Conservation (phyloP, 176 grass and related monocot species). For the Zizania latifolia region DNA sequence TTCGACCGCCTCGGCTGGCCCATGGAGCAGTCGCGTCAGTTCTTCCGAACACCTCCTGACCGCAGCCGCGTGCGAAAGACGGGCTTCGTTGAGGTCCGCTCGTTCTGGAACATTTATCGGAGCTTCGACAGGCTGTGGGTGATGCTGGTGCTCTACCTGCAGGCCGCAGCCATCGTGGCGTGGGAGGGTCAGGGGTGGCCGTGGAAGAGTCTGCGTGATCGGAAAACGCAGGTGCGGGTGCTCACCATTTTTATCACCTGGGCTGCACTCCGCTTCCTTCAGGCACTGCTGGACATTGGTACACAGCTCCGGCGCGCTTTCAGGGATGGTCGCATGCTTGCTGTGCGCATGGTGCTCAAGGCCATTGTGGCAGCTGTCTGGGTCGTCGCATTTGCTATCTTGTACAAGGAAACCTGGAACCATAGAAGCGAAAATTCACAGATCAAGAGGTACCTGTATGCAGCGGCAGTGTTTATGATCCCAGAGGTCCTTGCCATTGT, state of each 20-base stretch:
- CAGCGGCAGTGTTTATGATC: conserved; percentile 52
- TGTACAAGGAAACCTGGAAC: conserved; percentile 51
- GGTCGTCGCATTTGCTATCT: conserved; percentile 55
- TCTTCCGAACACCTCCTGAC: conserved; percentile 59
- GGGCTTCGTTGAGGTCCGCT: conserved; percentile 86
- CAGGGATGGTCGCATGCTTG: conserved; percentile 54
- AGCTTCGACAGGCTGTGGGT: conserved; percentile 95
- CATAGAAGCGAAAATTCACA: conserved; percentile 33
- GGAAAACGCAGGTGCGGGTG: conserved; percentile 31
- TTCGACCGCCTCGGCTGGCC: conserved; percentile 79
- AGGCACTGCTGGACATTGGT: conserved; percentile 72
- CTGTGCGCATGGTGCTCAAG: conserved; percentile 79
- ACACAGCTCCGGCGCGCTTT: conserved; percentile 74
- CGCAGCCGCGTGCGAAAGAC: conserved; percentile 73
- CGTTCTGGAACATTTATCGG: conserved; percentile 79
- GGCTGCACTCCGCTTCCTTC: conserved; percentile 70
- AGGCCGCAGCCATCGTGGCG: conserved; percentile 65
- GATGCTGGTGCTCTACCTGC: conserved; percentile 80
- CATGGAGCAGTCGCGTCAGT: conserved; percentile 52
- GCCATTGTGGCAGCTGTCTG: conserved; percentile 55
- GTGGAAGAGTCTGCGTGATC: conserved; percentile 46
- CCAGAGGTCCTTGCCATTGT: conserved; percentile 61
- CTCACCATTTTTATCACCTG: conserved; percentile 90
- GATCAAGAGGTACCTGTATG: conserved; percentile 58
- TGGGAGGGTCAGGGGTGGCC: conserved; percentile 50